Percentiles rank a stretch among this genome's conserved stretches.
These are phyloP conservation scores for Phytophthora foliorum DNA, from an alignment of 352 stramenopile species.

Conservation along the genomic window DNA sequence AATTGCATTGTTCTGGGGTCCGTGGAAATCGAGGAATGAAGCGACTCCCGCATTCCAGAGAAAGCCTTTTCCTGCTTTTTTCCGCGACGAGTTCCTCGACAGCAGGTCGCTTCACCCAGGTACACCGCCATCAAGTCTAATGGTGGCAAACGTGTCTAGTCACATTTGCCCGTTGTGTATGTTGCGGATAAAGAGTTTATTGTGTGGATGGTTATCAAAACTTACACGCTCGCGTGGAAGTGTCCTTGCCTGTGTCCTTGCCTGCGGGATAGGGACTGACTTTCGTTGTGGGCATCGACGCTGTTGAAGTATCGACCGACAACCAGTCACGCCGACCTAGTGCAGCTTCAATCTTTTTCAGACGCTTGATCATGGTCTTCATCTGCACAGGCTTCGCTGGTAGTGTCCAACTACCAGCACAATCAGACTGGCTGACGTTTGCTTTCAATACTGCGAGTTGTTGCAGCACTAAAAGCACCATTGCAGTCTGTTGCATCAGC, in stretches of 20 bases:
- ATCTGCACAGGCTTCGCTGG: slow-evolving; percentile 66
- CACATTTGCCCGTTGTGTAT: too few species aligned
- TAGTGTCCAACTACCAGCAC: slow-evolving; percentile 21
- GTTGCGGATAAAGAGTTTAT: too few species aligned
- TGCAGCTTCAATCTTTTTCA: slow-evolving; percentile 43
- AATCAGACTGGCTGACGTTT: background rate
- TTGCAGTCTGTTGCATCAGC: slow-evolving; percentile 58
- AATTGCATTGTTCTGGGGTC: background rate
- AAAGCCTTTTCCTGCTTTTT: background rate
- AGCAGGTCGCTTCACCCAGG: background rate
- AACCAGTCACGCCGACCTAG: slow-evolving; percentile 32
- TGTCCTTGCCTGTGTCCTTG: slow-evolving; percentile 1
- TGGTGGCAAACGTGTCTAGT: too few species aligned
- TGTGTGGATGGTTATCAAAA: background rate
- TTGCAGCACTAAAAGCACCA: slow-evolving; percentile 60
- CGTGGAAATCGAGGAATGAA: background rate
- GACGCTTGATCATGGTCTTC: slow-evolving; percentile 50
- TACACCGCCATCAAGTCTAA: background rate
- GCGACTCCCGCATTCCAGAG: too few species aligned
- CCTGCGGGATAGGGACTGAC: slow-evolving; percentile 18
- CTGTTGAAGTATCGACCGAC: background rate
- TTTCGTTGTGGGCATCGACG: slow-evolving; percentile 4
- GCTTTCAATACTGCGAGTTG: slow-evolving; percentile 43
- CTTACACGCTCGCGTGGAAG: background rate
- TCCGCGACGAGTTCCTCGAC: background rate